Conservation (phyloP, 768 basidiomycete species). For the Chalciporus chontae region DNA sequence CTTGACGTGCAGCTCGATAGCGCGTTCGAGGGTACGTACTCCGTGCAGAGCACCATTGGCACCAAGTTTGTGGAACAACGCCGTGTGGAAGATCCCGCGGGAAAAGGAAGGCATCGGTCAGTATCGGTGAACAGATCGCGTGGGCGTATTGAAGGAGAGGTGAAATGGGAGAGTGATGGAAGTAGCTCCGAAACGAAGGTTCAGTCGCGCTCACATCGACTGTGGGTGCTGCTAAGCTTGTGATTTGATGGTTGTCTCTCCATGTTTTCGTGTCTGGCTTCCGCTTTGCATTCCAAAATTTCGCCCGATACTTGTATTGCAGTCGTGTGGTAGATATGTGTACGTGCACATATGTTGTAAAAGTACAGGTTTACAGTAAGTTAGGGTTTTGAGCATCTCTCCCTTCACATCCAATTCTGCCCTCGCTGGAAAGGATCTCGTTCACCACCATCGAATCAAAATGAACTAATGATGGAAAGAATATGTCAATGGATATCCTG, state of each 20-base stretch:
- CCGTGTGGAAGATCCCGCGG: constrained; percentile 33
- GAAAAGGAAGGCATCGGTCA: constrained; percentile 32
- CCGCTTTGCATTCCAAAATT: background rate
- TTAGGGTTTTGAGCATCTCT: too few species aligned
- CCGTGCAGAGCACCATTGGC: constrained; percentile 26
- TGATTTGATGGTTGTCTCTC: constrained; percentile 15
- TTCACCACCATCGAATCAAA: too few species aligned
- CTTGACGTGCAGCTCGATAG: constrained; percentile 29
- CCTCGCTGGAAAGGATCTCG: too few species aligned
- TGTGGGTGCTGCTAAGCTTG: constrained; percentile 9
- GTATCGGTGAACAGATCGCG: constrained; percentile 10
- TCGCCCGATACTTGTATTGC: background rate
- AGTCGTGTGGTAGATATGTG: background rate
- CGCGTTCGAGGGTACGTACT: constrained; percentile 43
- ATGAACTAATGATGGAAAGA: too few species aligned
- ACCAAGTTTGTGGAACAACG: constrained; percentile 16
- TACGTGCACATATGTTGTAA: too few species aligned
- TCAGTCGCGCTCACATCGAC: constrained; percentile 14
- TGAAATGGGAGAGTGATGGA: constrained; percentile 25
- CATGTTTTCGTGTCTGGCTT: background rate
- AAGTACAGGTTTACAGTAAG: too few species aligned
- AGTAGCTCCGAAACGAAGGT: constrained; percentile 16
- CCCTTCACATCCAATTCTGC: too few species aligned
- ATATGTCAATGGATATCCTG: too few species aligned
- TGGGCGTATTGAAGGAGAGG: constrained; percentile 15